Evolutionary conservation across 164 flowering plant genomes (phyloP).

Genomic region (Amborella trichopoda): DNA sequence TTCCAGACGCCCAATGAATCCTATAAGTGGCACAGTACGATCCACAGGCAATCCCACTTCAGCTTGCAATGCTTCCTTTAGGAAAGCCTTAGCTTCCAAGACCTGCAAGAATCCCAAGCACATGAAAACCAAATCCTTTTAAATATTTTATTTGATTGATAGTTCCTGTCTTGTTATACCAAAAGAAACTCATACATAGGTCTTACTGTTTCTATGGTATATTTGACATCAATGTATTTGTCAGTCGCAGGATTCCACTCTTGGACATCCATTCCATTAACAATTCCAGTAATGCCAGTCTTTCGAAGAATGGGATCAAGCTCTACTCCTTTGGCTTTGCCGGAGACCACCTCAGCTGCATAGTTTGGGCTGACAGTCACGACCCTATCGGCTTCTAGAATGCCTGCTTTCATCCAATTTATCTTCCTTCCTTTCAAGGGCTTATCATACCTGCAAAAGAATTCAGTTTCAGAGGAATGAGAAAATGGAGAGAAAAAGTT

Average conservation of each 20-base stretch:
- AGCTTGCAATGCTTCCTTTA: constrained; percentile 89
- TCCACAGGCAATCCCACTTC: constrained; percentile 82
- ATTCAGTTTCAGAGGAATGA: no score
- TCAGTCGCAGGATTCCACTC: constrained; percentile 87
- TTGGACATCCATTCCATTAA: constrained; percentile 93
- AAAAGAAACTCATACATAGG: background rate
- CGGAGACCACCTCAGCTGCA: constrained; percentile 68
- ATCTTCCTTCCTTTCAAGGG: constrained; percentile 92
- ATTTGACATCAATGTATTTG: constrained; percentile 47
- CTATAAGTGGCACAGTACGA: constrained; percentile 58
- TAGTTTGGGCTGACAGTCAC: constrained; percentile 88
- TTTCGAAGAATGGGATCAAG: constrained; percentile 41
- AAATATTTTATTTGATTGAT: no score
- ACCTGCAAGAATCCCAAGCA: constrained; percentile 58
- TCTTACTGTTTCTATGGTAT: constrained; percentile 67
- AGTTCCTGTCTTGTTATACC: no score
- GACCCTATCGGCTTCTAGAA: constrained; percentile 56
- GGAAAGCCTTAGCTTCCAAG: constrained; percentile 52
- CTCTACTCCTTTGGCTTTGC: constrained; percentile 65
- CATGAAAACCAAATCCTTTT: no score
- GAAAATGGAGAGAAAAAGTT: background rate
- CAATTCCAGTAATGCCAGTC: constrained; percentile 47
- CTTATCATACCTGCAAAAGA: constrained; percentile 50
- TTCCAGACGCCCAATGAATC: constrained; percentile 91
- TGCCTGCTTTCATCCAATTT: constrained; percentile 97